Evolutionary conservation across 2,329 filamentous ascomycete species (phyloP).

Genomic region (Fusarium zealandicum): DNA sequence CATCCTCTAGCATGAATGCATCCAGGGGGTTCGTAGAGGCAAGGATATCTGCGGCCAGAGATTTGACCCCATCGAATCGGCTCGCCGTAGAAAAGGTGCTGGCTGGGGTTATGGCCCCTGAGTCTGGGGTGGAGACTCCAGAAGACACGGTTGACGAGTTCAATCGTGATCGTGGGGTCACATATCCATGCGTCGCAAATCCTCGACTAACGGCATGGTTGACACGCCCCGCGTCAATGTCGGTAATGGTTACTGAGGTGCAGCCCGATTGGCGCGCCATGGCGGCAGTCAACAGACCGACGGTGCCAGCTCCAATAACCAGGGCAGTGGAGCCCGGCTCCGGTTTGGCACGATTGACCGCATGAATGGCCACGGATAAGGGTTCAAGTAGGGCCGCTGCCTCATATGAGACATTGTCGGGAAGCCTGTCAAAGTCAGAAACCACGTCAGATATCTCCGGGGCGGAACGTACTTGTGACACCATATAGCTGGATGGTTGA

Average conservation of each 20-base stretch:
- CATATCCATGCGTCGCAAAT: constrained; percentile 66
- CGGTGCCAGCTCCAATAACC: constrained; percentile 70
- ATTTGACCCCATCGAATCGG: constrained; percentile 60
- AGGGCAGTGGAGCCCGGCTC: constrained; percentile 63
- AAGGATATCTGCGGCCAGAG: constrained; percentile 58
- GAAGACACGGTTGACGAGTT: constrained; percentile 54
- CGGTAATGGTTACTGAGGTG: constrained; percentile 65
- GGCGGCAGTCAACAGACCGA: constrained; percentile 68
- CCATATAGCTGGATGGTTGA: constrained; percentile 69
- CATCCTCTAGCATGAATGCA: constrained; percentile 56
- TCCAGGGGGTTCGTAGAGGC: constrained; percentile 46
- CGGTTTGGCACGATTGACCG: constrained; percentile 62
- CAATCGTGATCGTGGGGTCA: constrained; percentile 56
- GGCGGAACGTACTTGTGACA: constrained; percentile 62
- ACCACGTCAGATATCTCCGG: neutral
- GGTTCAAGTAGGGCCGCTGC: constrained; percentile 68
- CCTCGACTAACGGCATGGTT: constrained; percentile 65
- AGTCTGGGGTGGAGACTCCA: constrained; percentile 56
- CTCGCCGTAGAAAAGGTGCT: constrained; percentile 56
- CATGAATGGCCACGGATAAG: constrained; percentile 67
- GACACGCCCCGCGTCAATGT: constrained; percentile 66
- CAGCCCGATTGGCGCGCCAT: constrained; percentile 69
- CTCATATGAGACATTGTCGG: constrained; percentile 64
- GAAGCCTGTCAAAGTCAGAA: constrained; percentile 54
- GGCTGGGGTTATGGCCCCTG: constrained; percentile 51